These are phyloP conservation scores for Hyphodiscus sp. DNA, from an alignment of 2,329 filamentous ascomycete species.

Conservation along the genomic window DNA sequence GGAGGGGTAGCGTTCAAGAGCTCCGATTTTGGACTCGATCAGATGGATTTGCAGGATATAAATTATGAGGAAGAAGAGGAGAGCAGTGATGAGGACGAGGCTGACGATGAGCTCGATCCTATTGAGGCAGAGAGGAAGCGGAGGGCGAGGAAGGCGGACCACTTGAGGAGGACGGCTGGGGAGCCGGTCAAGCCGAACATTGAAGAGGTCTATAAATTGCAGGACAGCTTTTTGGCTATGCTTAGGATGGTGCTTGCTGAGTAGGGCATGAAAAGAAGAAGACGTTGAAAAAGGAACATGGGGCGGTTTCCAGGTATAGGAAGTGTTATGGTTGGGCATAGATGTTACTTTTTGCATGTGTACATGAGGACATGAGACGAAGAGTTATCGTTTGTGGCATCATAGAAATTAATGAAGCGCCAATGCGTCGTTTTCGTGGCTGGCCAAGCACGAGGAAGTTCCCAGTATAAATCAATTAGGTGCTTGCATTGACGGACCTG, in stretches of 20 bases:
- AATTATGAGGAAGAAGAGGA: conserved; percentile 68
- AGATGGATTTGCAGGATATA: conserved; percentile 81
- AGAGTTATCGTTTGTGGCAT: too few relatives aligned
- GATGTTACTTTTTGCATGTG: too few relatives aligned
- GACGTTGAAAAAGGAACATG: not conserved
- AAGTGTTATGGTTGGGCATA: too few relatives aligned
- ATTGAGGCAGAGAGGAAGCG: conserved; percentile 80
- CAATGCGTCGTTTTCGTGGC: too few relatives aligned
- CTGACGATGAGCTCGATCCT: conserved; percentile 75
- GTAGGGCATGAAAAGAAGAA: conserved; percentile 33
- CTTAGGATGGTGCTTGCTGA: conserved; percentile 73
- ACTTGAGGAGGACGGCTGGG: conserved; percentile 71
- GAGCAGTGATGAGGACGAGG: conserved; percentile 55
- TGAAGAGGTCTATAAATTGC: conserved; percentile 72
- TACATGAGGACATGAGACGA: too few relatives aligned
- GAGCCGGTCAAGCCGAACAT: conserved; percentile 78
- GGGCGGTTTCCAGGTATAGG: not conserved
- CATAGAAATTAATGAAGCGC: too few relatives aligned
- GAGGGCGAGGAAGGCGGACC: conserved; percentile 70
- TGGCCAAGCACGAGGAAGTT: too few relatives aligned
- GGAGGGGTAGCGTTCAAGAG: conserved; percentile 61
- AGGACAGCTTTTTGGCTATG: conserved; percentile 75
- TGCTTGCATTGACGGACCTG: too few relatives aligned
- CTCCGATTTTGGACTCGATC: conserved; percentile 83
- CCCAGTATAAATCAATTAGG: too few relatives aligned